These are phyloP conservation scores for Geotrichum candidum DNA, from an alignment of 1,139 yeast genomes.

Conservation along the genomic window DNA sequence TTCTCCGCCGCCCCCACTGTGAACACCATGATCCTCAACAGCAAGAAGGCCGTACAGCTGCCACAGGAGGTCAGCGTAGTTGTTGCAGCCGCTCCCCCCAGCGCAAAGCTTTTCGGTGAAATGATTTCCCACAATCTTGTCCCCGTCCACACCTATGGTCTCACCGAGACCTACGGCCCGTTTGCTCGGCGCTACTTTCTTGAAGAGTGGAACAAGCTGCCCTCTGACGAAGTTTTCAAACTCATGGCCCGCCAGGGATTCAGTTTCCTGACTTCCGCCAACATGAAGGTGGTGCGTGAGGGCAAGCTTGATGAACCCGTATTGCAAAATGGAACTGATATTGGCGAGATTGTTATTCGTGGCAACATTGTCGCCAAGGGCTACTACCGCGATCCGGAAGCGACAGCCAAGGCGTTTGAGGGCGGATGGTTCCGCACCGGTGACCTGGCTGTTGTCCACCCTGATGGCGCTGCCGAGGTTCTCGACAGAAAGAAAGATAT, in stretches of 20 bases:
- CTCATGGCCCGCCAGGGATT: slow-evolving; percentile 37
- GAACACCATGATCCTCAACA: slow-evolving; percentile 35
- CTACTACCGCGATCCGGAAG: slow-evolving; percentile 55
- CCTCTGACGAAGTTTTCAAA: slow-evolving; percentile 26
- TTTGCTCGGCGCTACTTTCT: slow-evolving; percentile 33
- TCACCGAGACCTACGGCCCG: slow-evolving; percentile 47
- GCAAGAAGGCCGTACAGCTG: slow-evolving; percentile 30
- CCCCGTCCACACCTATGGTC: slow-evolving; percentile 64
- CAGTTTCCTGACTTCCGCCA: slow-evolving; percentile 35
- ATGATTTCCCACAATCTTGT: slow-evolving; percentile 34
- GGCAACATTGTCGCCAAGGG: slow-evolving; percentile 50
- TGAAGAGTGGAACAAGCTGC: slow-evolving; percentile 32
- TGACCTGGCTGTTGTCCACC: slow-evolving; percentile 59
- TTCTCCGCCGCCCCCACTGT: slow-evolving; percentile 40
- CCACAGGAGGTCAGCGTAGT: slow-evolving; percentile 32
- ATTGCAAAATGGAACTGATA: slow-evolving; percentile 38
- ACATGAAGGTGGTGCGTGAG: slow-evolving; percentile 42
- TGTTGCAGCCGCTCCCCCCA: slow-evolving; percentile 40
- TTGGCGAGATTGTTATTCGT: slow-evolving; percentile 36
- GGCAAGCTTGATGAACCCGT: slow-evolving; percentile 50
- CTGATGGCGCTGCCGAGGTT: slow-evolving; percentile 53
- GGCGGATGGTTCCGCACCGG: slow-evolving; percentile 81
- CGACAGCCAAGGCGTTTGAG: slow-evolving; percentile 48
- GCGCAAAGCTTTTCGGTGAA: slow-evolving; percentile 34
- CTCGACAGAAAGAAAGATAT: slow-evolving; percentile 76